A percentile compares a stretch with the other conserved stretches of the same genome.
Conservation (phyloP, 441 rosid species). For the Omphalea diandra region DNA sequence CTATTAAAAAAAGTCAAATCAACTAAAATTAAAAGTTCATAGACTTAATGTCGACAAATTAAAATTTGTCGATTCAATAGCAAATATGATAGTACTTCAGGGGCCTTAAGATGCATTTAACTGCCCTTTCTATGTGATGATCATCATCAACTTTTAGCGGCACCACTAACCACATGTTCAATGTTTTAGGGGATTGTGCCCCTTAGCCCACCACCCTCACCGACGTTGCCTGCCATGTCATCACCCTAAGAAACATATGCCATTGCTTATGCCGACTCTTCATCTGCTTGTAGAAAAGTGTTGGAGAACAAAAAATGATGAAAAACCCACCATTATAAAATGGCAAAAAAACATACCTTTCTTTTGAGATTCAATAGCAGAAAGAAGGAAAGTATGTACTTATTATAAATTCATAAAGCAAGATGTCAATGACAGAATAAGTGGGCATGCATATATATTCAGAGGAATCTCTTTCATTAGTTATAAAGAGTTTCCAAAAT, state of each 20-base stretch:
- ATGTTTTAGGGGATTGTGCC: conserved; percentile 11
- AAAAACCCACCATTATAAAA: no score
- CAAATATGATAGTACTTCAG: no score
- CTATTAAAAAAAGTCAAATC: no score
- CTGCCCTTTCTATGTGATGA: neutral
- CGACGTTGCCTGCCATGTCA: conserved; percentile 6
- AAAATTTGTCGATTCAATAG: no score
- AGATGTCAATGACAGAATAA: neutral
- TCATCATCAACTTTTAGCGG: neutral
- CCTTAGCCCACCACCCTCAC: conserved; percentile 6
- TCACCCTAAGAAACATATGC: neutral
- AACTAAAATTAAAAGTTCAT: no score
- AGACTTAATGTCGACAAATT: no score
- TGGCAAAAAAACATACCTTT: no score
- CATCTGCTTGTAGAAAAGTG: no score
- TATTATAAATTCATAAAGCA: neutral
- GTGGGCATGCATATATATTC: conserved; percentile 16
- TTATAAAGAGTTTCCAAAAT: neutral
- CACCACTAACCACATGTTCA: neutral
- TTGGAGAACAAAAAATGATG: no score
- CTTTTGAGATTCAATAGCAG: no score
- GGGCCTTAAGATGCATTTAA: no score
- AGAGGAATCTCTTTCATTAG: conserved; percentile 2
- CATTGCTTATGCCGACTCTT: neutral
- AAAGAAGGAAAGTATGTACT: no score